Base-by-base conservation (phyloP, 768 basidiomycete genomes). In the Roridomyces roridus region DNA sequence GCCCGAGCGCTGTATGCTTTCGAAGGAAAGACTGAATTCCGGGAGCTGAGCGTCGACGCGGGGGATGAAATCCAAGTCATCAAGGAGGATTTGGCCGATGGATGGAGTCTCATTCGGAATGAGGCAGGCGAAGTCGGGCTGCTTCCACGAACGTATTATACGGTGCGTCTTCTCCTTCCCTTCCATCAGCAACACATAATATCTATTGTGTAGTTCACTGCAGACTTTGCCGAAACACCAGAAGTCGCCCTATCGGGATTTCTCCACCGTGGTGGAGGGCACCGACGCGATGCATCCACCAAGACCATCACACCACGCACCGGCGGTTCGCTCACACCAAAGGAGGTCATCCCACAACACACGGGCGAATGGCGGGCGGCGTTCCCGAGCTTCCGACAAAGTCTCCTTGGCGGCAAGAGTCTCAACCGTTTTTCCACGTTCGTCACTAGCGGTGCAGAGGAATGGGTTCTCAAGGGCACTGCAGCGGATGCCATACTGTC, bases 361-460 rank as follows among this genome's bases (percentile, higher is more conserved):
- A 91, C 90, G 1, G 89, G 88, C 12, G 90, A 91, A 69, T 89
- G 88, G 77, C 68, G 70, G 1, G 65, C 68, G 24, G 65, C 74
- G 15, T 83, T 88, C 60, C 88, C 89, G 2, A 89, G 83, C 68
- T 88, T 91, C 64, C 77, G 86, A 9, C 83, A 84, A 51, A 87
- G 85, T 60, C 77, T 93, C 0, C 81, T 94, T 1, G 86, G 89
- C 26, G 90, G 91, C 10, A 92, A 87, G 71, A 85, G 84, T 41
- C 71, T 93, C 50, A 92, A 93, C 69, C 81, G 91, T n/a, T 94
- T 94, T 72, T 92, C 91, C 1, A 87, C 81, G 52, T 94, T 93
- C 68, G 91, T 94, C 14, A 91, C 89, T 7, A 91, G 88, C 55
- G 92, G 92, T 31, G 92, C 92, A 10, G 92, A 94, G 69, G 87